A percentile compares a stretch with the other conserved stretches of the same genome.
phyloP scores from a whole-genome alignment of 257 asterid species.

The Voacanga thouarsii region DNA sequence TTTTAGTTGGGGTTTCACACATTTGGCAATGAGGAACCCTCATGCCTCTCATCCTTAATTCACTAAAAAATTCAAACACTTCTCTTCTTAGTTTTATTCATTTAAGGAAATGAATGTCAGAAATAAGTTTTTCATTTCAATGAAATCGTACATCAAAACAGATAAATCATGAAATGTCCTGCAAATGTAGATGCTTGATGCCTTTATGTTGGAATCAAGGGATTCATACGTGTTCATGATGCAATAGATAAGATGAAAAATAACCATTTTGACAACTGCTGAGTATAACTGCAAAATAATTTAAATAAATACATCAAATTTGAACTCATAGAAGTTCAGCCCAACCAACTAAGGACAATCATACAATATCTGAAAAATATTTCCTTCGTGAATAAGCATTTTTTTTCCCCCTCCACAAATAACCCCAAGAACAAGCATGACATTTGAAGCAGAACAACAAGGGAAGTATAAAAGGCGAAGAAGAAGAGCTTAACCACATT shows the following conservation, averaged over 20 bases:
- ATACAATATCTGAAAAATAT: too few species aligned
- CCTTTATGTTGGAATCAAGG: not conserved
- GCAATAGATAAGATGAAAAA: not conserved
- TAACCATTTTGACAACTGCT: too few species aligned
- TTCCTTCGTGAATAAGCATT: not conserved
- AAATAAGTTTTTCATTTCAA: not conserved
- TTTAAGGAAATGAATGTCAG: not conserved
- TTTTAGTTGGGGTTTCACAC: too few species aligned
- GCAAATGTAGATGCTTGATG: not conserved
- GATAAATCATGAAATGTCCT: not conserved
- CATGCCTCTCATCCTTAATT: not conserved
- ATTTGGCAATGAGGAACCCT: not conserved
- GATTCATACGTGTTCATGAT: not conserved
- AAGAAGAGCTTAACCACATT: not conserved
- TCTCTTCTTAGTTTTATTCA: not conserved
- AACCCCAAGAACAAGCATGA: not conserved
- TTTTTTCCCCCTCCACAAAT: not conserved
- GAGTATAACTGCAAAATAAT: too few species aligned
- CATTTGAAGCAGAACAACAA: not conserved
- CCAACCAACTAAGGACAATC: too few species aligned
- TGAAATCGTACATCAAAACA: not conserved
- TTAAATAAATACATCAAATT: too few species aligned
- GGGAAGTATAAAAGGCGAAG: not conserved
- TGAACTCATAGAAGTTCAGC: too few species aligned
- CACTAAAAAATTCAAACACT: not conserved